Evolutionary conservation across 306 rosid species (phyloP).

Genomic region (Lathyrus aphaca): DNA sequence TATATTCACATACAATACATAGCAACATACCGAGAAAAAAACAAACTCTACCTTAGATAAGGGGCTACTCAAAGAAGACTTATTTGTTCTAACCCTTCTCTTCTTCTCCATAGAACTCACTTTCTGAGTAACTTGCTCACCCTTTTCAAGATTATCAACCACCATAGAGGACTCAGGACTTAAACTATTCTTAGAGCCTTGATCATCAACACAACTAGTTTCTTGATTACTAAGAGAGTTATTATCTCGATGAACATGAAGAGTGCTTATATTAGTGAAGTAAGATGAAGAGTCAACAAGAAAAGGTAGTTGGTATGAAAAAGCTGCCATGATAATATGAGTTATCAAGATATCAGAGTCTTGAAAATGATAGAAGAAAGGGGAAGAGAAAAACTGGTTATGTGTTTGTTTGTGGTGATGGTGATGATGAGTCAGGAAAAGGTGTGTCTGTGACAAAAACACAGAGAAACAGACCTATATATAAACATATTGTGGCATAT

Average conservation of each 20-base stretch:
- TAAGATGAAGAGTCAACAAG: constrained; percentile 50
- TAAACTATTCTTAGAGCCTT: constrained; percentile 41
- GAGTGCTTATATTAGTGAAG: constrained; percentile 34
- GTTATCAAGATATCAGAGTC: constrained; percentile 8
- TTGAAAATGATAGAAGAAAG: constrained; percentile 50
- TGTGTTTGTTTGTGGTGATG: background rate
- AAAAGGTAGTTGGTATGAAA: constrained; percentile 55
- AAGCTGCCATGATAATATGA: constrained; percentile 68
- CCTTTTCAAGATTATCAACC: constrained; percentile 68
- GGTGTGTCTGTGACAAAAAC: constrained; percentile 51
- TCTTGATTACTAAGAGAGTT: constrained; percentile 37
- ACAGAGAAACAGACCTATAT: constrained; percentile 48
- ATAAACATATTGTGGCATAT: constrained; percentile 42
- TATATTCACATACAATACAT: background rate
- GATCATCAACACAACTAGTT: constrained; percentile 47
- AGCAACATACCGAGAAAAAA: background rate
- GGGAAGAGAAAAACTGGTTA: background rate
- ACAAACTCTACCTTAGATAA: constrained; percentile 52
- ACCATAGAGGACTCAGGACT: constrained; percentile 64
- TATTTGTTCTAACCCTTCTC: constrained; percentile 44
- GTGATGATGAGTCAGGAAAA: constrained; percentile 42
- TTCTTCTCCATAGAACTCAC: constrained; percentile 49
- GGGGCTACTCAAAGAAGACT: constrained; percentile 43
- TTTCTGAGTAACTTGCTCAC: constrained; percentile 71
- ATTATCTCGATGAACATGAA: constrained; percentile 26